phyloP scores from a whole-genome alignment of 441 rosid genomes.

The Populus hybrid region DNA sequence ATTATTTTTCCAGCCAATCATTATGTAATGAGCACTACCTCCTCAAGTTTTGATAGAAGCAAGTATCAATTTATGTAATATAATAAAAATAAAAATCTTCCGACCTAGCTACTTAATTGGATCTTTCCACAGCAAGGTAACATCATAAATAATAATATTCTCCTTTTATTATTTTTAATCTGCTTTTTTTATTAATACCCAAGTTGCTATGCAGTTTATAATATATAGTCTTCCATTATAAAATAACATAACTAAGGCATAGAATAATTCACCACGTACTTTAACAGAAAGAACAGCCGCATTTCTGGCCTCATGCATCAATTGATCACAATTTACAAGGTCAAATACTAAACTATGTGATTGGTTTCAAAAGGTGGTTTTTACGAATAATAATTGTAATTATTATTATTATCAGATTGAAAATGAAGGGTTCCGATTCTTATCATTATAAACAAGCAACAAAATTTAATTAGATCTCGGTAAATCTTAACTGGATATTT shows the following conservation, averaged over 20 bases:
- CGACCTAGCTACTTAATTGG: constrained; percentile 12
- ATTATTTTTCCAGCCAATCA: constrained; percentile 39
- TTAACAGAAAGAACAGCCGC: constrained; percentile 14
- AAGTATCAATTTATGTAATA: constrained; percentile 9
- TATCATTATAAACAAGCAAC: constrained; percentile 10
- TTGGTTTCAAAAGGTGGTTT: constrained; percentile 18
- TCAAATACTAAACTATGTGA: constrained; percentile 30
- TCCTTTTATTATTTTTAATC: constrained; percentile 4
- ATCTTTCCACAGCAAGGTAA: constrained; percentile 17
- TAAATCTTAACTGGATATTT: constrained; percentile 27
- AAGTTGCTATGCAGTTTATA: background rate
- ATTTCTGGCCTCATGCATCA: constrained; percentile 8
- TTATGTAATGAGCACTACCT: constrained; percentile 37
- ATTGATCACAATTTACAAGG: constrained; percentile 16
- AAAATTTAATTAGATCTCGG: constrained; percentile 18
- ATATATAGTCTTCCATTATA: background rate
- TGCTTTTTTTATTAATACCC: background rate
- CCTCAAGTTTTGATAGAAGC: constrained; percentile 13
- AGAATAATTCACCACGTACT: constrained; percentile 6
- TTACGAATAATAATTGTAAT: background rate
- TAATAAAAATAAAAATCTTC: constrained; percentile 19
- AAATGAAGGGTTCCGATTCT: constrained; percentile 28
- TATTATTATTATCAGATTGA: background rate
- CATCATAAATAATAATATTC: background rate
- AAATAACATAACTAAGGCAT: constrained; percentile 10